phyloP scores from a whole-genome alignment of 345 rosid genomes.

The Populus davidiana region DNA sequence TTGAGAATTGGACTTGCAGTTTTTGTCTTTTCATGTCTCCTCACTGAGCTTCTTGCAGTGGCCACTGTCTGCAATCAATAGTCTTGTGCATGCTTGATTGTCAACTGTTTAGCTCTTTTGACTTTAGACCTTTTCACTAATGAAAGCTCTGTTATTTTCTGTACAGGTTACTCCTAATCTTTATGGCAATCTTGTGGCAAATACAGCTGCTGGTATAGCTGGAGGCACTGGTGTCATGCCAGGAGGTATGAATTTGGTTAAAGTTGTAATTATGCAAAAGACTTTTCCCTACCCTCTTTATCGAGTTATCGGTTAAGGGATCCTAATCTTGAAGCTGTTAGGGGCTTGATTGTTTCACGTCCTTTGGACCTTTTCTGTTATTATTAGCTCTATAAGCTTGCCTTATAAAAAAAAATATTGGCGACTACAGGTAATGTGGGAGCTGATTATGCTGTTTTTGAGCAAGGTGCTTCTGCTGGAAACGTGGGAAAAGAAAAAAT shows the following conservation, averaged over 20 bases:
- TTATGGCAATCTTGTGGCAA: slow-evolving; percentile 84
- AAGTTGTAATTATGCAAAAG: neutral
- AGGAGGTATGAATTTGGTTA: slow-evolving; percentile 53
- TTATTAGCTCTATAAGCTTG: neutral
- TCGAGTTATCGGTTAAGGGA: neutral
- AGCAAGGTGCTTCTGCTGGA: slow-evolving; percentile 99
- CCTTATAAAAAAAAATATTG: neutral
- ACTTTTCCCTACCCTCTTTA: neutral
- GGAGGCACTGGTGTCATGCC: slow-evolving; percentile 99
- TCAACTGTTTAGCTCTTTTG: neutral
- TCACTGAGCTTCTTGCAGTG: neutral
- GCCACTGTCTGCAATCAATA: neutral
- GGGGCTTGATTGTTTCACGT: neutral
- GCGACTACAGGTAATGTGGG: slow-evolving; percentile 76
- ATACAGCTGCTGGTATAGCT: slow-evolving; percentile 91
- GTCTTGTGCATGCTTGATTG: neutral
- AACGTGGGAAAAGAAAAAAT: slow-evolving; percentile 77
- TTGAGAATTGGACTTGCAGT: neutral
- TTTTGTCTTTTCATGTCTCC: neutral
- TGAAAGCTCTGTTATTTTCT: neutral
- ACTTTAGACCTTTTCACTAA: neutral
- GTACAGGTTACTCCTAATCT: slow-evolving; percentile 90
- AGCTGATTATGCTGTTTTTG: slow-evolving; percentile 84
- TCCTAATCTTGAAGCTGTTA: neutral
- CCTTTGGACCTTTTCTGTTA: neutral